phyloP scores from a whole-genome alignment of 495 filamentous ascomycete species.

The Copromyces sp. region DNA sequence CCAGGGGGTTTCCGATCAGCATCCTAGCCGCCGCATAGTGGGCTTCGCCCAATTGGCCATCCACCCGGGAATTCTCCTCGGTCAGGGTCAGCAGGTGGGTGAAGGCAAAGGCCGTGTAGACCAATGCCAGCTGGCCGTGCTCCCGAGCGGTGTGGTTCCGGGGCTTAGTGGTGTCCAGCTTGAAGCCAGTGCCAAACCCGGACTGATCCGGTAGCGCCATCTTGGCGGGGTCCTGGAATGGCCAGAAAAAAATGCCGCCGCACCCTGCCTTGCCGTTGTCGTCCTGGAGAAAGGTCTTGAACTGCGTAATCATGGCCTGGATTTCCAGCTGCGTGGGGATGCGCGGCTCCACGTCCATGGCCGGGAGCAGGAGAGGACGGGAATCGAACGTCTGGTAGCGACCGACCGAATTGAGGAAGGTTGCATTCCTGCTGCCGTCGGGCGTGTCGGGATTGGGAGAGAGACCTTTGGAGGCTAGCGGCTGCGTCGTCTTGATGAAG shows the following conservation, averaged over 20 bases:
- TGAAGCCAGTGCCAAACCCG: not conserved
- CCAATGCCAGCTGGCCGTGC: slow-evolving; percentile 18
- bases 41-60: slow-evolving; percentile 18
- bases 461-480: slow-evolving; percentile 8
- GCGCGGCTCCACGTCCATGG: slow-evolving; percentile 11
- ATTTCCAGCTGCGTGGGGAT: slow-evolving; percentile 20
- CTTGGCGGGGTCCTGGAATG: slow-evolving; percentile 12
- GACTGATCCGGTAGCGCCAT: slow-evolving; percentile 2
- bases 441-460: not conserved
- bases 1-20: slow-evolving; percentile 28
- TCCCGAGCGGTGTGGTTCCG: not conserved
- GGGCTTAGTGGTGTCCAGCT: not conserved
- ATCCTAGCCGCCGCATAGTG: slow-evolving; percentile 24
- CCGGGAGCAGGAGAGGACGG: slow-evolving; percentile 18
- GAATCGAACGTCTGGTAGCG: slow-evolving; percentile 34
- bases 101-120: slow-evolving; percentile 22
- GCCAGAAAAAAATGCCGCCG: slow-evolving; percentile 32
- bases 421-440: not conserved
- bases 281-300: slow-evolving; percentile 24
- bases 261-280: slow-evolving; percentile 13
- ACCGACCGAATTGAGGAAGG: slow-evolving; percentile 22
- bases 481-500: slow-evolving; percentile 19
- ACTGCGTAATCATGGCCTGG: slow-evolving; percentile 11
- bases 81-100: slow-evolving; percentile 12
- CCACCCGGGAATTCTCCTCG: slow-evolving; percentile 8